phyloP scores from a whole-genome alignment of 805 yeast species.

The Kuraishia molischiana region DNA sequence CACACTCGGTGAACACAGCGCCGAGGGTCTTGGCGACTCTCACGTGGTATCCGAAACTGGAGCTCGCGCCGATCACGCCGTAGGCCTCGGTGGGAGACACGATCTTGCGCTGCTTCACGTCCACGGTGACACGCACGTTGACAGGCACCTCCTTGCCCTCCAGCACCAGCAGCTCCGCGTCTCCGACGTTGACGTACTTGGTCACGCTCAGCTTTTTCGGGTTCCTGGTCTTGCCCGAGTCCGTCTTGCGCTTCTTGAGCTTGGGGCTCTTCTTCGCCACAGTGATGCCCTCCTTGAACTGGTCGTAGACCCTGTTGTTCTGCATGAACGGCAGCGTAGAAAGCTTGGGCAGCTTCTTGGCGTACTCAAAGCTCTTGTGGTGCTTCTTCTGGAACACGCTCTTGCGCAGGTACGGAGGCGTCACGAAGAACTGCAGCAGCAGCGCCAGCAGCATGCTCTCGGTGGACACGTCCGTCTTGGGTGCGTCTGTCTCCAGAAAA shows the following conservation, averaged over 20 bases:
- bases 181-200: conserved; percentile 71
- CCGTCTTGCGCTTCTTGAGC: conserved; percentile 26
- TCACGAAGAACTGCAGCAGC: conserved; percentile 68
- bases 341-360: conserved; percentile 61
- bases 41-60: conserved; percentile 66
- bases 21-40: conserved; percentile 54
- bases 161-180: conserved; percentile 46
- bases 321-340: conserved; percentile 69
- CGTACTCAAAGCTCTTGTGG: conserved; percentile 45
- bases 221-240: conserved; percentile 27
- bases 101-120: conserved; percentile 45
- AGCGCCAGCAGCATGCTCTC: conserved; percentile 51
- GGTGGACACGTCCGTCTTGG: conserved; percentile 14
- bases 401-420: conserved; percentile 73
- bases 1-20: conserved; percentile 60
- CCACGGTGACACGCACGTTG: conserved; percentile 75
- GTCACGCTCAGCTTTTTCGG: conserved; percentile 50
- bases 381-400: conserved; percentile 43
- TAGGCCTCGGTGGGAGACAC: conserved; percentile 70
- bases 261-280: conserved; percentile 25
- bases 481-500: conserved; percentile 16
- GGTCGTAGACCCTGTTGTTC: conserved; percentile 24
- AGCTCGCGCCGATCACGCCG: conserved; percentile 47
- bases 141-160: conserved; percentile 54
- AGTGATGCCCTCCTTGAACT: conserved; percentile 57